A percentile compares a stretch with the other conserved stretches of the same genome.
Evolutionary conservation across 371 early-diverging fungal genomes (phyloP).

Genomic region (Actinomortierella ambigua): DNA sequence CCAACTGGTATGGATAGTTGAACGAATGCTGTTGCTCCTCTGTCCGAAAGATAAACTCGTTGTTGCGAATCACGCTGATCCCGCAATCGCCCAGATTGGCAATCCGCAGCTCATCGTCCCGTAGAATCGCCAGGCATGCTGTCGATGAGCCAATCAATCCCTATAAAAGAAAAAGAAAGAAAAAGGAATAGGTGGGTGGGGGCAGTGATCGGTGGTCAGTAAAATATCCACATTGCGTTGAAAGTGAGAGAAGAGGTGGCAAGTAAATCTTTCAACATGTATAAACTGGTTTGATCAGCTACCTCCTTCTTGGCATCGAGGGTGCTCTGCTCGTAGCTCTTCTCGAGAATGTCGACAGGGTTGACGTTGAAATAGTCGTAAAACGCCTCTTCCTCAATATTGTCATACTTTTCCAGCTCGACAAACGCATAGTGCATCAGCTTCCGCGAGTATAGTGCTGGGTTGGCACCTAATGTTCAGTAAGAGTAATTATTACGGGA

Average conservation of each 20-base stretch:
- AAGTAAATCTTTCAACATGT: too few relatives aligned
- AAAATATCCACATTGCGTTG: too few relatives aligned
- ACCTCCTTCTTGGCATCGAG: constrained; percentile 74
- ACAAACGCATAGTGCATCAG: constrained; percentile 90
- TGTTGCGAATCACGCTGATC: constrained; percentile 83
- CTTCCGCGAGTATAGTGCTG: constrained; percentile 87
- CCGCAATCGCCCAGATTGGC: constrained; percentile 96
- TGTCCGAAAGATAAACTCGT: constrained; percentile 86
- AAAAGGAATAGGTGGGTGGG: not conserved
- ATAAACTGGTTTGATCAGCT: constrained; percentile 14
- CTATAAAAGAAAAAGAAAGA: constrained; percentile 14
- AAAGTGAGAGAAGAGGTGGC: too few relatives aligned
- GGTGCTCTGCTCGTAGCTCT: constrained; percentile 75
- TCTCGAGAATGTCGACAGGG: constrained; percentile 78
- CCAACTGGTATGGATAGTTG: constrained; percentile 84
- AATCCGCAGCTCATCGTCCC: constrained; percentile 90
- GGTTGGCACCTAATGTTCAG: constrained; percentile 85
- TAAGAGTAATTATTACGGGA: too few relatives aligned
- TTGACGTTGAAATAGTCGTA: constrained; percentile 73
- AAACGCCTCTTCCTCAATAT: constrained; percentile 70
- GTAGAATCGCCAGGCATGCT: constrained; percentile 83
- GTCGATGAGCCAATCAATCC: constrained; percentile 88
- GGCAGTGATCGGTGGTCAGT: too few relatives aligned
- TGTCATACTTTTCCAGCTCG: constrained; percentile 86
- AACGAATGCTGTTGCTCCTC: constrained; percentile 90